Evolutionary conservation across 306 rosid genomes (phyloP).

Genomic region (Vicia sativa): DNA sequence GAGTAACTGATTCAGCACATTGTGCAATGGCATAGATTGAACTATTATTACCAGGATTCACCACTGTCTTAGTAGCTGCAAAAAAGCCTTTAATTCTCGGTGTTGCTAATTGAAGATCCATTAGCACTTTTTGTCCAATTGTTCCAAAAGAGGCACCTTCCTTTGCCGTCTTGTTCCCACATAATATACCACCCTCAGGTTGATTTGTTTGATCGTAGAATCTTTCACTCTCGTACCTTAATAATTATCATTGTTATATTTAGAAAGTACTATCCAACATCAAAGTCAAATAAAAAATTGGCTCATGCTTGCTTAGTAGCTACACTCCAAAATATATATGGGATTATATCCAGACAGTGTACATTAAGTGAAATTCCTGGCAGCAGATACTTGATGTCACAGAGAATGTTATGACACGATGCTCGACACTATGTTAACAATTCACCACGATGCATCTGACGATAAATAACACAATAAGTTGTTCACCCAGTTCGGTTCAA

Average conservation of each 20-base stretch:
- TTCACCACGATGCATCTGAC: too few species aligned
- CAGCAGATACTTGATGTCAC: too few species aligned
- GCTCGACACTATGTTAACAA: too few species aligned
- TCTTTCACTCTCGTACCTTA: conserved; percentile 39
- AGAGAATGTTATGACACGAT: too few species aligned
- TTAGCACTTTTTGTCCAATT: conserved; percentile 26
- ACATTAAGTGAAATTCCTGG: too few species aligned
- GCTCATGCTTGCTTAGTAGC: not conserved
- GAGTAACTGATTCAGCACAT: conserved; percentile 51
- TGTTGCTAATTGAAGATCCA: conserved; percentile 39
- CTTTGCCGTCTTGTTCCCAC: conserved; percentile 31
- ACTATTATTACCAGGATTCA: conserved; percentile 6
- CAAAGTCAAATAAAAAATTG: conserved; percentile 7
- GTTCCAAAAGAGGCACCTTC: not conserved
- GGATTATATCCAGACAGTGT: not conserved
- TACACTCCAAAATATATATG: not conserved
- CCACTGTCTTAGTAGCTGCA: conserved; percentile 46
- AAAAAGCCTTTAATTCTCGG: conserved; percentile 47
- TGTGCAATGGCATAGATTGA: conserved; percentile 64
- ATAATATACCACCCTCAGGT: conserved; percentile 10
- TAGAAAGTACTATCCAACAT: not conserved
- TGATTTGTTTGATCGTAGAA: conserved; percentile 31
- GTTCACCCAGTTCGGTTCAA: too few species aligned
- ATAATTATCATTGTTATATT: not conserved
- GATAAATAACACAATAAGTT: too few species aligned